Evolutionary conservation across 1,284 basidiomycete species (phyloP).

Genomic region (Ganoderma lucidum): DNA sequence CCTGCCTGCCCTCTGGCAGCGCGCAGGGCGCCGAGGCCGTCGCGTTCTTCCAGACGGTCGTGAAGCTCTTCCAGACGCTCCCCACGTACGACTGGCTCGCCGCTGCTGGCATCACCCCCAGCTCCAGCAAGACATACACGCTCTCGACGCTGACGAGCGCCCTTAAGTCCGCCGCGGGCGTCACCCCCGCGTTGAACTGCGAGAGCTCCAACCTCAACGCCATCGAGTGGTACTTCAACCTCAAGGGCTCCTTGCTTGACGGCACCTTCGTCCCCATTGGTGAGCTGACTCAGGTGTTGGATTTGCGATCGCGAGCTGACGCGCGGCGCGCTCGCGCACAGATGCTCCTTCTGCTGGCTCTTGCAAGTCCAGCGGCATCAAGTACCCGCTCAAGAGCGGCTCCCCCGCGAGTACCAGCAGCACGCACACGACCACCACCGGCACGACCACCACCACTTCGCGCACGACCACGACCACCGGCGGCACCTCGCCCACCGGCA

Average conservation of each 20-base stretch:
- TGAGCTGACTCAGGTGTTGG: constrained; percentile 36
- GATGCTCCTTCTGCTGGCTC: constrained; percentile 60
- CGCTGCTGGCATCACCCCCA: constrained; percentile 77
- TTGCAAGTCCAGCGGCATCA: constrained; percentile 66
- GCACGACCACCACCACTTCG: neutral
- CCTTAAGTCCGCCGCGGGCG: constrained; percentile 60
- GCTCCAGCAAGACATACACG: constrained; percentile 61
- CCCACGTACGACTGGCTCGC: constrained; percentile 79
- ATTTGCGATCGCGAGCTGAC: neutral
- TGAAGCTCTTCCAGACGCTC: constrained; percentile 71
- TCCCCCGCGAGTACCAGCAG: constrained; percentile 18
- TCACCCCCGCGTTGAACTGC: constrained; percentile 69
- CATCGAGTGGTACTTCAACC: constrained; percentile 74
- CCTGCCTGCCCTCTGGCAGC: constrained; percentile 67
- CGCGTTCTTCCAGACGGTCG: constrained; percentile 74
- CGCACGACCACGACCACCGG: constrained; percentile 12
- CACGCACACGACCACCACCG: neutral
- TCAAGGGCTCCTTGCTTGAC: constrained; percentile 72
- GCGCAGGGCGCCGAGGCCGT: constrained; percentile 73
- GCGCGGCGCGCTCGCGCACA: constrained; percentile 31
- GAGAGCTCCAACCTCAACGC: constrained; percentile 53
- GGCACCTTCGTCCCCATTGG: constrained; percentile 69
- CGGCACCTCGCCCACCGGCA: constrained; percentile 32
- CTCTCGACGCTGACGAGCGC: constrained; percentile 65
- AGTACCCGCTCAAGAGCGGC: constrained; percentile 67